These are phyloP conservation scores for Phytopythium montanum DNA, from an alignment of 352 stramenopile genomes.

Conservation along the genomic window DNA sequence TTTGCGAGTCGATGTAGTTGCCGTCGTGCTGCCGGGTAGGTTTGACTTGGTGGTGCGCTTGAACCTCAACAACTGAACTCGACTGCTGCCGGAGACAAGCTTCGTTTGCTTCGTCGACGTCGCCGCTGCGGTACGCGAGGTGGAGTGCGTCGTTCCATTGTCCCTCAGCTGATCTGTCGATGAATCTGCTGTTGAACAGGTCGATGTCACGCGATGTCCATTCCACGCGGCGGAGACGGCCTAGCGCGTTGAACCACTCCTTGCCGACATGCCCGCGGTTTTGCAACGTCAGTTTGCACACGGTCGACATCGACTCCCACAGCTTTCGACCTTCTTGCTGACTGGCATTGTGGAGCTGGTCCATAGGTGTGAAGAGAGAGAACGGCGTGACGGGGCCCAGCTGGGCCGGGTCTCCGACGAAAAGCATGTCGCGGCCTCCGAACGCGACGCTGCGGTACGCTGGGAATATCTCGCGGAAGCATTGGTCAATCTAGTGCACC, in stretches of 20 bases:
- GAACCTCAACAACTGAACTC: background rate
- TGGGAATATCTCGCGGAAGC: background rate
- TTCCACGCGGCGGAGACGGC: background rate
- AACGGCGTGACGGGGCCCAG: background rate
- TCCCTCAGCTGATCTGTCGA: background rate
- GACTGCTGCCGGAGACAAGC: background rate
- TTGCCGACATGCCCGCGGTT: background rate
- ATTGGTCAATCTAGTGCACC: background rate
- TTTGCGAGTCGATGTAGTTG: background rate
- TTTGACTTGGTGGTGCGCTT: background rate
- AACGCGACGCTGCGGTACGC: background rate
- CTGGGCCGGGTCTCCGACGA: background rate
- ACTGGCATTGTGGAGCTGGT: background rate
- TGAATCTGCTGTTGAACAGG: background rate
- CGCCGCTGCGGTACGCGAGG: background rate
- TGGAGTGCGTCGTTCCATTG: background rate
- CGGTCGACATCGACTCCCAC: background rate
- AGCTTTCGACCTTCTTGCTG: background rate
- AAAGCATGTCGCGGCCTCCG: background rate
- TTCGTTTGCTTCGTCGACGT: background rate
- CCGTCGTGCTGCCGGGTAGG: background rate
- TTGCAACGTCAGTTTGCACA: background rate
- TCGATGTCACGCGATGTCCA: background rate
- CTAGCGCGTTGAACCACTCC: background rate
- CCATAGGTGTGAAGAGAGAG: background rate